These are phyloP conservation scores for Zymoseptoria pseudotritici DNA, from an alignment of 2,329 filamentous ascomycete species.

Conservation along the genomic window DNA sequence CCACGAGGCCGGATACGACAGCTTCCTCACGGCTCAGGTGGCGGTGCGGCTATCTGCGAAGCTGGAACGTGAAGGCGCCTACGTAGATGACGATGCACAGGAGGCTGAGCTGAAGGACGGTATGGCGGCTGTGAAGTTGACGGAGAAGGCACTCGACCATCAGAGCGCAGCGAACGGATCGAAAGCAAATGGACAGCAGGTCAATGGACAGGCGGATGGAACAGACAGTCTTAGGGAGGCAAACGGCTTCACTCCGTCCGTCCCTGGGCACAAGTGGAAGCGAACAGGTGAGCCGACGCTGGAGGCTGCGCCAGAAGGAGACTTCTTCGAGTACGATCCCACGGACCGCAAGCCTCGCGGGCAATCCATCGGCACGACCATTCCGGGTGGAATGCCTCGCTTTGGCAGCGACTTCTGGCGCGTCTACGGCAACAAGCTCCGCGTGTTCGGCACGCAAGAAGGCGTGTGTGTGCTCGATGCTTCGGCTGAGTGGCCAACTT, in stretches of 20 bases:
- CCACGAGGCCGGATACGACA: slow-evolving; percentile 59
- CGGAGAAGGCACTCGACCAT: not conserved
- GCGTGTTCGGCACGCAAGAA: slow-evolving; percentile 55
- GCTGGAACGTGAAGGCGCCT: slow-evolving; percentile 37
- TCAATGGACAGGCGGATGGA: slow-evolving; percentile 3
- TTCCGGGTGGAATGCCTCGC: slow-evolving; percentile 40
- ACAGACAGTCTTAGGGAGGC: slow-evolving; percentile 4
- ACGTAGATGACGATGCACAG: slow-evolving; percentile 17
- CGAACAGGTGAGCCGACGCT: slow-evolving; percentile 23
- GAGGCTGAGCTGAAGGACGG: slow-evolving; percentile 6
- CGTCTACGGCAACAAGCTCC: slow-evolving; percentile 51
- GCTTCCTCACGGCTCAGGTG: slow-evolving; percentile 52
- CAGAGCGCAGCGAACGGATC: not conserved
- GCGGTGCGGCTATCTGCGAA: slow-evolving; percentile 50
- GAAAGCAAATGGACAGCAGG: not conserved
- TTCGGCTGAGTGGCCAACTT: not conserved
- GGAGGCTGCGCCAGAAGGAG: slow-evolving; percentile 13
- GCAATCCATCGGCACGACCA: slow-evolving; percentile 24
- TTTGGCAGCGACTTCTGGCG: slow-evolving; percentile 50
- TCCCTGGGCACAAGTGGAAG: slow-evolving; percentile 23
- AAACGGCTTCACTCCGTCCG: slow-evolving; percentile 23
- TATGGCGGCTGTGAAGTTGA: slow-evolving; percentile 11
- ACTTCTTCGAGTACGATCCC: slow-evolving; percentile 22
- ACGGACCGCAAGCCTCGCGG: slow-evolving; percentile 15
- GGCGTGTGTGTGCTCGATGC: slow-evolving; percentile 33